A percentile compares a stretch with the other conserved stretches of the same genome.
phyloP scores from a whole-genome alignment of 2,329 filamentous ascomycete species.

The Ophiocordyceps unilateralis region DNA sequence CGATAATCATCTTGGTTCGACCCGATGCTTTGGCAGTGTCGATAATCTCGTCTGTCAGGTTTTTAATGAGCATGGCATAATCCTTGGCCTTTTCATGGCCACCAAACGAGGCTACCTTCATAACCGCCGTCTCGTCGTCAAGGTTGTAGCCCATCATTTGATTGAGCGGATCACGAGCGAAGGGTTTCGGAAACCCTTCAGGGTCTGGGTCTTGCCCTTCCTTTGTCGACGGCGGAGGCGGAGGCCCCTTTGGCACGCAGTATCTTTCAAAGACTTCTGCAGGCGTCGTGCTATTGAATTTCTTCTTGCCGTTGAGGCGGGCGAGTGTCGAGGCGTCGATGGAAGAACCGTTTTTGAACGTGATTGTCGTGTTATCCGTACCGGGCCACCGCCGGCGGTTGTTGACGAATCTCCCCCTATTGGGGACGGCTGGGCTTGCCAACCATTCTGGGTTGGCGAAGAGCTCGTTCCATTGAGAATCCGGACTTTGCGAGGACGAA shows the following conservation, averaged over 20 bases:
- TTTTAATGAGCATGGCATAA: conserved; percentile 4
- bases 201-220: background rate
- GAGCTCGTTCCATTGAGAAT: conserved; percentile 7
- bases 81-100: conserved; percentile 2
- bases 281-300: background rate
- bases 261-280: background rate
- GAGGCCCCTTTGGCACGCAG: background rate
- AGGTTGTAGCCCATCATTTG: conserved; percentile 12
- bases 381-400: background rate
- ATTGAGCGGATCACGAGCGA: conserved; percentile 7
- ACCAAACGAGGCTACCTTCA: conserved; percentile 8
- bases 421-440: background rate
- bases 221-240: background rate
- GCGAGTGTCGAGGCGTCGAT: background rate
- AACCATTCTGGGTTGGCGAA: conserved; percentile 1
- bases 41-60: conserved; percentile 18
- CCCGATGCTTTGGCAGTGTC: conserved; percentile 8
- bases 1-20: conserved; percentile 38
- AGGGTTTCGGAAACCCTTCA: conserved; percentile 9
- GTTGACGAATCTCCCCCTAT: background rate
- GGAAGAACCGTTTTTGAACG: conserved; percentile 1
- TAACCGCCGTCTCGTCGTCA: conserved; percentile 11
- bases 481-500: conserved; percentile 5
- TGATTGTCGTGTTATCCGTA: background rate
- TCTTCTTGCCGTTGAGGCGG: background rate